Evolutionary conservation across 2,329 filamentous ascomycete species (phyloP), one percentile per base, ranked within the genome.

Genomic region (Sporothrix protearum): DNA sequence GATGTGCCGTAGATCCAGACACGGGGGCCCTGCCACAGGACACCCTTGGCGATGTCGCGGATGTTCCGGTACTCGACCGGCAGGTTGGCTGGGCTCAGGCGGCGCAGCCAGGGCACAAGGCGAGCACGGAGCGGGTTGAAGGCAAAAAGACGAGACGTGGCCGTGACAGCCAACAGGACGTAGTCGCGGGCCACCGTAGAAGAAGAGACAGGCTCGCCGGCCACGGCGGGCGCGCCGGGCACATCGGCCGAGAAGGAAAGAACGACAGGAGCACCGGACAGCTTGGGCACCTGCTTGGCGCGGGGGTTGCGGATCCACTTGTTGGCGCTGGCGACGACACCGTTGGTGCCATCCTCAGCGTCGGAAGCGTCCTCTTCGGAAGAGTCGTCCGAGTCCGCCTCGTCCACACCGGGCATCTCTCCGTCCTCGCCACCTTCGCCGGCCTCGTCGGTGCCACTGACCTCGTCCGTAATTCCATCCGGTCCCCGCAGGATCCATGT

Each of bases 1-100:
- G 88, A 90, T 53, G 89, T 87, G 7, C 95, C 94, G 77, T 97
- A 97, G 25, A 98, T 82, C 93, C 95, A 98, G 8, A 95, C 81
- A 16, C 95, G 87, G 36, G 84, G 83, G 0, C 91, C 84, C 78
- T 96, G 92, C 94, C 95, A 98, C 51, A 97, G 80, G 33, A 90
- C 89, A 3, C 94, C 94, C 83, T 95, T 95, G 70, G 91, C 91
- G 55, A 92, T 85, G 78, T 97, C 94, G 73, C 91, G 88, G 30
- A 94, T 87, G 74, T 89, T 87, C 71, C 86, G 88, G 79, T 96
- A 95, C 64, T 92, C 87, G 2, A 85, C 83, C 0, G 94, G 96
- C 25, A 97, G 88, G 71, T 86, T 87, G 19, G 87, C 86, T n/a
- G 90, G 88, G 4, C 91, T 90, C 79, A 98, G 97, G 49, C 92